Conservation (phyloP, 225 moss, liverwort and hornwort genomes). For the Anthoceros angustus region DNA sequence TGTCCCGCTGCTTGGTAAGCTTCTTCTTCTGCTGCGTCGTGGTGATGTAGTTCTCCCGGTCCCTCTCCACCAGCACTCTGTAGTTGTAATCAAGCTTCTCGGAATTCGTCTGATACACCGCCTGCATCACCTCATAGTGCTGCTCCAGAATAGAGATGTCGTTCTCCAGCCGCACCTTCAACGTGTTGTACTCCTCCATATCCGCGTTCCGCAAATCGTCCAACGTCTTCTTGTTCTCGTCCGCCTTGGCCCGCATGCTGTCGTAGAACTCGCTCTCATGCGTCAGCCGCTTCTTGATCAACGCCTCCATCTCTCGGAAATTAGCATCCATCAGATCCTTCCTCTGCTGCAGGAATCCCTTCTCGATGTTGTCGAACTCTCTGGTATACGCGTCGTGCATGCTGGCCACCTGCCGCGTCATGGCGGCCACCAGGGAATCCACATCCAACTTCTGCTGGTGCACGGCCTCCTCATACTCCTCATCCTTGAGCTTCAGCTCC, state of each 20-base stretch:
- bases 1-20: conserved; percentile 64
- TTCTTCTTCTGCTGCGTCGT: conserved; percentile 81
- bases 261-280: conserved; percentile 55
- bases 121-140: conserved; percentile 62
- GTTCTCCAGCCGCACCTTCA: conserved; percentile 51
- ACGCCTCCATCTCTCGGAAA: conserved; percentile 41
- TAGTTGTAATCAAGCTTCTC: conserved; percentile 85
- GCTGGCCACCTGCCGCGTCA: conserved; percentile 25
- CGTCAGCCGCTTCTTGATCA: conserved; percentile 46
- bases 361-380: conserved; percentile 37
- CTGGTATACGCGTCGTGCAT: conserved; percentile 34
- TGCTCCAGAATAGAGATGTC: conserved; percentile 62
- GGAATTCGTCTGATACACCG: conserved; percentile 53
- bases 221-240: conserved; percentile 42
- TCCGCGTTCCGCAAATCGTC: conserved; percentile 36
- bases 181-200: conserved; percentile 41
- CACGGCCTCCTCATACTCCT: conserved; percentile 25
- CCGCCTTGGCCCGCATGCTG: conserved; percentile 37
- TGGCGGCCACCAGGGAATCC: conserved; percentile 25
- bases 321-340: conserved; percentile 34
- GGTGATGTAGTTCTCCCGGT: conserved; percentile 62
- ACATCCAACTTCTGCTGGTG: conserved; percentile 40
- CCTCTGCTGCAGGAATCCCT: conserved; percentile 40
- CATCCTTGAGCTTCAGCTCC: conserved; percentile 38
- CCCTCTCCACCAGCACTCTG: conserved; percentile 54